phyloP scores from a whole-genome alignment of 208 protist species.

The Borovskyia barvae region DNA sequence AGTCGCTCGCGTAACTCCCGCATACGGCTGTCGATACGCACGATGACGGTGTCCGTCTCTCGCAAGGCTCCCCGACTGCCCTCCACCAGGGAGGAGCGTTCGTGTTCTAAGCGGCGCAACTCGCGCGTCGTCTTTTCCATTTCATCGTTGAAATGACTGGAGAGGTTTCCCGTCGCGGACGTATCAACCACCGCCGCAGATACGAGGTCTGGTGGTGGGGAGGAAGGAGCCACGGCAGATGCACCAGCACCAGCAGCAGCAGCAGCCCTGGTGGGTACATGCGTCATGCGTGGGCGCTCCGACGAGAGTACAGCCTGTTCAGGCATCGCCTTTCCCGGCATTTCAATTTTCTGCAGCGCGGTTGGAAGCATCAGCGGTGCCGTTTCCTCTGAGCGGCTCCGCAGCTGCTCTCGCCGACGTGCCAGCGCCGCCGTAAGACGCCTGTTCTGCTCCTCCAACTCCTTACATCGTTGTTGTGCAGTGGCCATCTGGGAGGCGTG shows the following conservation, averaged over 20 bases:
- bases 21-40: slow-evolving; percentile 50
- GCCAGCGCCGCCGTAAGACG: slow-evolving; percentile 47
- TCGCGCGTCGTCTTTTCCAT: slow-evolving; percentile 25
- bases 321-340: no score
- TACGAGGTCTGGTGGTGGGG: no score
- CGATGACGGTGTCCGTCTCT: slow-evolving; percentile 51
- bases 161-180: no score
- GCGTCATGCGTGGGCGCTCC: no score
- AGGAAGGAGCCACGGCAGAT: not conserved
- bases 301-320: no score
- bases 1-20: slow-evolving; percentile 41
- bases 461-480: slow-evolving; percentile 21
- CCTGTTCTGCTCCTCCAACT: slow-evolving; percentile 64
- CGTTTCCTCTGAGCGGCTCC: slow-evolving; percentile 9
- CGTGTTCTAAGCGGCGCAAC: slow-evolving; percentile 45
- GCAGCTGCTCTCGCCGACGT: slow-evolving; percentile 63
- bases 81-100: slow-evolving; percentile 50
- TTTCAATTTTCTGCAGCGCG: no score
- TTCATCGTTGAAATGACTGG: no score
- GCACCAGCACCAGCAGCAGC: not conserved
- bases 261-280: no score
- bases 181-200: no score
- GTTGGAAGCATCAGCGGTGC: not conserved
- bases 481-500: slow-evolving; percentile 32
- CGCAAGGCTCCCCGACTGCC: slow-evolving; percentile 64